These are phyloP conservation scores for Suillus decipiens DNA, from an alignment of 768 basidiomycete genomes.

Conservation along the genomic window DNA sequence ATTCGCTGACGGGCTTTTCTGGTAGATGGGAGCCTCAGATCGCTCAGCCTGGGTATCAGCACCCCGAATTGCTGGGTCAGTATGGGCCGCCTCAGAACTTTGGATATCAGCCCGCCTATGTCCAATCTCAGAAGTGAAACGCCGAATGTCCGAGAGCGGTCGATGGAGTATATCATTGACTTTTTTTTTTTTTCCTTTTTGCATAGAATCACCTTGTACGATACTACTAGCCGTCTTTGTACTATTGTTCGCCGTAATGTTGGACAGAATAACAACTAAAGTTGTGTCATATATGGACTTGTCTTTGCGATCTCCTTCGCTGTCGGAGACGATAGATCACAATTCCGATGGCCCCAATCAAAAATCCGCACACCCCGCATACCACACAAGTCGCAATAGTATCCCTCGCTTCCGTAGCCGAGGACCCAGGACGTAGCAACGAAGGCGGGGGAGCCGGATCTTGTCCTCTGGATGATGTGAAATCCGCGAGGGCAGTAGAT, in stretches of 20 bases:
- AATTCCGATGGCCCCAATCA: constrained; percentile 34
- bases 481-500: constrained; percentile 36
- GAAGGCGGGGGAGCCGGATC: constrained; percentile 36
- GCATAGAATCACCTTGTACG: not conserved
- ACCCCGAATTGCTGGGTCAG: constrained; percentile 31
- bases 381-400: constrained; percentile 23
- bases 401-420: constrained; percentile 19
- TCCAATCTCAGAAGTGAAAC: constrained; percentile 18
- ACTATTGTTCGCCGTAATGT: not conserved
- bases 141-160: not conserved
- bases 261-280: not conserved
- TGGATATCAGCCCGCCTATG: constrained; percentile 32
- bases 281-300: constrained; percentile 4
- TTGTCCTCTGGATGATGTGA: constrained; percentile 43
- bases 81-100: constrained; percentile 16
- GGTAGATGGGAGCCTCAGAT: constrained; percentile 38
- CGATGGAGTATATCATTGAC: not conserved
- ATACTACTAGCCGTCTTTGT: not conserved
- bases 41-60: constrained; percentile 38
- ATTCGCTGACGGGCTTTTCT: not conserved
- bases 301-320: constrained; percentile 12
- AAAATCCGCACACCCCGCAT: constrained; percentile 37
- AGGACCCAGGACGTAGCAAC: constrained; percentile 7
- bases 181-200: not conserved
- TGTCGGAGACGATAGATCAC: constrained; percentile 14